These are phyloP conservation scores for Zalerion maritima DNA, from an alignment of 495 filamentous ascomycete genomes.

Conservation along the genomic window DNA sequence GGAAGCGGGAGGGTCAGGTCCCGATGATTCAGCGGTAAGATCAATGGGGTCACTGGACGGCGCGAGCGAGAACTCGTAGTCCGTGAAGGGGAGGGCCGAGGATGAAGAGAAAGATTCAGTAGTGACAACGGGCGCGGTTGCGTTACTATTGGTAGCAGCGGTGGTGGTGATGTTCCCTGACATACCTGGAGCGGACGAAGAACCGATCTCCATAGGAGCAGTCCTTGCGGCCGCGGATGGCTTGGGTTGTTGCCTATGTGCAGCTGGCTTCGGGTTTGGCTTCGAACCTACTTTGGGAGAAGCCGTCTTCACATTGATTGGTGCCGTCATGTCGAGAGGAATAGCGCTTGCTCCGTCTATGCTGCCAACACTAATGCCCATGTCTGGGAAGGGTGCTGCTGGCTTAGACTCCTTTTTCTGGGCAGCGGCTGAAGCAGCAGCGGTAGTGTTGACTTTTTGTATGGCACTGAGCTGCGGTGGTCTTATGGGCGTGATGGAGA, in stretches of 20 bases:
- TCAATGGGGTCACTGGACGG: slow-evolving; percentile 14
- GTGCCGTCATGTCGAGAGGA: neutral
- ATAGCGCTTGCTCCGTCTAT: neutral
- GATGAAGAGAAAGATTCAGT: slow-evolving; percentile 6
- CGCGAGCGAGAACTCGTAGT: slow-evolving; percentile 30
- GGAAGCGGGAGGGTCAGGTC: slow-evolving; percentile 5
- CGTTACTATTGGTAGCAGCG: slow-evolving; percentile 5
- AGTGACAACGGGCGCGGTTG: slow-evolving; percentile 5
- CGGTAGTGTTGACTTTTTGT: no score
- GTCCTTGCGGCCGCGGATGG: slow-evolving; percentile 6
- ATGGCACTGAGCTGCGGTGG: slow-evolving; percentile 11
- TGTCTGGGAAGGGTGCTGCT: slow-evolving; percentile 32
- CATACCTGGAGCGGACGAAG: no score
- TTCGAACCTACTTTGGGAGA: slow-evolving; percentile 12
- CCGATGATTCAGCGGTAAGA: slow-evolving; percentile 7
- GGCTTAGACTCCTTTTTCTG: slow-evolving; percentile 21
- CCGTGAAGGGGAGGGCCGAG: slow-evolving; percentile 19
- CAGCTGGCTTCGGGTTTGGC: slow-evolving; percentile 10
- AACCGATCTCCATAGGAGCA: slow-evolving; percentile 19
- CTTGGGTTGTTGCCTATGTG: slow-evolving; percentile 10
- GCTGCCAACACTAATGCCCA: slow-evolving; percentile 22
- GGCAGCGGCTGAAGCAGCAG: slow-evolving; percentile 8
- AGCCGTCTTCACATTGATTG: slow-evolving; percentile 1
- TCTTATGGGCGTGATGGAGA: slow-evolving; percentile 6
- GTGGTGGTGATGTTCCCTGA: slow-evolving; percentile 6